These are phyloP conservation scores for Achaetomiella virescens DNA, from an alignment of 495 filamentous ascomycete genomes.

Conservation along the genomic window DNA sequence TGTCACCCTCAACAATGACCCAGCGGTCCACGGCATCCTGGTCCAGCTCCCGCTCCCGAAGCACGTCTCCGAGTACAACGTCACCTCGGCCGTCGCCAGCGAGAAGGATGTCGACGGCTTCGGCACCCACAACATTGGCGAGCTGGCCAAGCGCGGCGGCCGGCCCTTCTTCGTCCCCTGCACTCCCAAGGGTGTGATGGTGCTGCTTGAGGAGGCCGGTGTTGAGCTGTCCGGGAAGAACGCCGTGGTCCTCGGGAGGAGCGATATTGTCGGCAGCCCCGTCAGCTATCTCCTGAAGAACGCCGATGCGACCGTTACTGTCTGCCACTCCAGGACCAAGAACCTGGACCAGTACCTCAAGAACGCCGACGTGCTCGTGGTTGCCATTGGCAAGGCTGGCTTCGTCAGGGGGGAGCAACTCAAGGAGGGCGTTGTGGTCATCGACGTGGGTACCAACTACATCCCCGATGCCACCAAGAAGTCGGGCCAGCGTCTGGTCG, in stretches of 20 bases:
- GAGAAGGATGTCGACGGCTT: slow-evolving; percentile 99
- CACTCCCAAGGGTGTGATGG: slow-evolving; percentile 96
- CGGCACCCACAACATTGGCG: slow-evolving; percentile 85
- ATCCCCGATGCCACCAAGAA: slow-evolving; percentile 91
- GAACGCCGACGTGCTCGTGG: slow-evolving; percentile 81
- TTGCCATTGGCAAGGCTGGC: slow-evolving; percentile 79
- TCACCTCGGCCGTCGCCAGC: slow-evolving; percentile 84
- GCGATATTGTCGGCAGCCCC: slow-evolving; percentile 94
- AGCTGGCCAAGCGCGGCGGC: slow-evolving; percentile 90
- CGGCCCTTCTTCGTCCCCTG: slow-evolving; percentile 83
- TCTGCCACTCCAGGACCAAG: slow-evolving; percentile 85
- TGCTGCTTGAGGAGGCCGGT: slow-evolving; percentile 74
- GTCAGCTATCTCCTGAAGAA: slow-evolving; percentile 93
- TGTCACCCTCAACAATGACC: slow-evolving; percentile 76
- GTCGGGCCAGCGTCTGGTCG: slow-evolving; percentile 87
- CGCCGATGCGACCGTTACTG: slow-evolving; percentile 91
- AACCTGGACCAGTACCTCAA: slow-evolving; percentile 68
- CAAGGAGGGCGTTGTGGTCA: slow-evolving; percentile 88
- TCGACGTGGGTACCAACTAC: slow-evolving; percentile 97
- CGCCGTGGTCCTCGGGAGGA: slow-evolving; percentile 89
- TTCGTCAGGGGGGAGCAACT: slow-evolving; percentile 94
- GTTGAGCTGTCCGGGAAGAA: slow-evolving; percentile 83
- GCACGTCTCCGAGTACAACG: slow-evolving; percentile 78
- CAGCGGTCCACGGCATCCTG: slow-evolving; percentile 81
- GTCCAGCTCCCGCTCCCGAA: slow-evolving; percentile 87